Percentiles rank a stretch among this genome's conserved stretches.
phyloP scores from a whole-genome alignment of 208 protist genomes.

The Tritrichomonas musculus region DNA sequence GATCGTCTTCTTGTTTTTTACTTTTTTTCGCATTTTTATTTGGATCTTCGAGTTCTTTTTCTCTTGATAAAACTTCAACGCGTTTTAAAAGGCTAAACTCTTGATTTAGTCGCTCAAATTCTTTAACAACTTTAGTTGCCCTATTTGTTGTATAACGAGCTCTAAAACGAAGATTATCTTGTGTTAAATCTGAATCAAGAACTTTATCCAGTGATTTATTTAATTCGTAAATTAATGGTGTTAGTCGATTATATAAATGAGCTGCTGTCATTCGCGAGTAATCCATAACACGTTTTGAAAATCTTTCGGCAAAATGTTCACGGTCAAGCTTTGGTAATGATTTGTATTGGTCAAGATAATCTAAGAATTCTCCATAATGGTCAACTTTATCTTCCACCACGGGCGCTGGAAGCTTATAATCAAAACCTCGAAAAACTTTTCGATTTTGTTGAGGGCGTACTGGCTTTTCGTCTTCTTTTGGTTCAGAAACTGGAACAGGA shows the following conservation, averaged over 20 bases:
- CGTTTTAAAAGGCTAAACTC: not conserved
- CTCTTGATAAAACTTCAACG: not conserved
- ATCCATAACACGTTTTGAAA: not conserved
- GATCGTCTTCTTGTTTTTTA: not conserved
- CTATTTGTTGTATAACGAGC: not conserved
- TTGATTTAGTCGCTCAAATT: not conserved
- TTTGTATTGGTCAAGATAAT: not conserved
- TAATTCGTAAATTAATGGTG: not conserved
- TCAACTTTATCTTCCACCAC: not conserved
- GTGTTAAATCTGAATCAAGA: not conserved
- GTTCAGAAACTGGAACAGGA: not conserved
- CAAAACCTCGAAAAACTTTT: not conserved
- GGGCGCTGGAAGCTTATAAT: not conserved
- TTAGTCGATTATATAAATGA: not conserved
- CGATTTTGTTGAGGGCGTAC: not conserved
- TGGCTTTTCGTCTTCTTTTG: not conserved
- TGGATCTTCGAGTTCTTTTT: not conserved
- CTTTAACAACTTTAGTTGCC: not conserved
- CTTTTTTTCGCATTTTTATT: not conserved
- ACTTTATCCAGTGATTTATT: not conserved
- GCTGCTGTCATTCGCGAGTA: not conserved
- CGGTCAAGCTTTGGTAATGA: not conserved
- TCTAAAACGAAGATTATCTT: not conserved
- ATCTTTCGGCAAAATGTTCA: not conserved
- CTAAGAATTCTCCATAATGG: not conserved